Percentiles rank a stretch among this genome's conserved stretches.
Conservation (phyloP, 2,329 filamentous ascomycete species). For the Nakataea oryzae region DNA sequence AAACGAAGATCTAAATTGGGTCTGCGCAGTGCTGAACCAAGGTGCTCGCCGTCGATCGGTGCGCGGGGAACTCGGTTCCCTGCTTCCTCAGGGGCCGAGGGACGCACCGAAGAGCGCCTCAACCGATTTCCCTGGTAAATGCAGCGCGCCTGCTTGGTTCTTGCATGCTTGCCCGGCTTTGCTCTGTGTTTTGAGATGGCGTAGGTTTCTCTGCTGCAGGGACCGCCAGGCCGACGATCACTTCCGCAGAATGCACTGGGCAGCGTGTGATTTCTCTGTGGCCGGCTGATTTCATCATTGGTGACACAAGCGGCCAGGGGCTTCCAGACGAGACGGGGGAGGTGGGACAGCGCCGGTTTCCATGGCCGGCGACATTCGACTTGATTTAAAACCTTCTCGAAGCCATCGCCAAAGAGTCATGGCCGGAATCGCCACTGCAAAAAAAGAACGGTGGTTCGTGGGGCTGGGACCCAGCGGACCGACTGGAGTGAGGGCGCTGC, state of each 20-base stretch:
- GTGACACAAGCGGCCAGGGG: not conserved
- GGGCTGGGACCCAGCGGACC: no score
- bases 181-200: not conserved
- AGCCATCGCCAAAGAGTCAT: not conserved
- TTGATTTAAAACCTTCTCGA: not conserved
- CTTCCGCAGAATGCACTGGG: not conserved
- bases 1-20: not conserved
- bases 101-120: no score
- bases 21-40: not conserved
- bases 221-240: not conserved
- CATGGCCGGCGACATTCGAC: not conserved
- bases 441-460: not conserved
- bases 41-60: not conserved
- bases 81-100: not conserved
- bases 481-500: no score
- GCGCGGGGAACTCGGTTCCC: not conserved
- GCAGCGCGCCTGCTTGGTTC: no score
- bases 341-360: not conserved
- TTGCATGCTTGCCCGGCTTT: not conserved
- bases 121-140: no score
- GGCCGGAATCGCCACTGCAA: not conserved
- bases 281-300: not conserved
- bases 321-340: not conserved
- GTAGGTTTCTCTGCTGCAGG: not conserved
- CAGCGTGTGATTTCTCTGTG: no score